phyloP scores from a whole-genome alignment of 2,329 filamentous ascomycete species.

The Phaeosphaeria sp. region DNA sequence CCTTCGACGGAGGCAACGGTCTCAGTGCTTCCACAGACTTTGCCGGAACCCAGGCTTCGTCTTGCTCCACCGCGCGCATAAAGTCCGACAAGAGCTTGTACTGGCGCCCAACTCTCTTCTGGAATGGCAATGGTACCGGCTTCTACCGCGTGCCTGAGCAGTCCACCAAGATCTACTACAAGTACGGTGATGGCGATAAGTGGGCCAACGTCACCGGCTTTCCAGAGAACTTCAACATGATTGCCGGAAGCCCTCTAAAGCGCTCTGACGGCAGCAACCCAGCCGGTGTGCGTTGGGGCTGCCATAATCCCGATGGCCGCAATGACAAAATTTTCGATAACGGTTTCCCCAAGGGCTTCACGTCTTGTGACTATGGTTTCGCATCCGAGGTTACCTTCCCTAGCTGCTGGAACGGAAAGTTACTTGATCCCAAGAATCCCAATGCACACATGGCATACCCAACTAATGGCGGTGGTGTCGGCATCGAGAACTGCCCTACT shows the following conservation, averaged over 20 bases:
- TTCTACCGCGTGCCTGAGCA: slow-evolving; percentile 46
- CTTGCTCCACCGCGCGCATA: slow-evolving; percentile 46
- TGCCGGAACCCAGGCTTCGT: slow-evolving; percentile 33
- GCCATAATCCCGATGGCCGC: slow-evolving; percentile 32
- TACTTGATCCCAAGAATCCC: slow-evolving; percentile 40
- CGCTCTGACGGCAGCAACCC: slow-evolving; percentile 39
- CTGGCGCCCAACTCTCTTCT: slow-evolving; percentile 48
- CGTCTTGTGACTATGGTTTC: slow-evolving; percentile 45
- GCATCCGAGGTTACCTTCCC: slow-evolving; percentile 46
- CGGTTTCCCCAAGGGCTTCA: slow-evolving; percentile 47
- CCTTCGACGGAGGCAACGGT: slow-evolving; percentile 47
- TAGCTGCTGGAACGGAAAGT: slow-evolving; percentile 47
- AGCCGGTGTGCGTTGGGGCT: slow-evolving; percentile 42
- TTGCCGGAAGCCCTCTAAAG: slow-evolving; percentile 41
- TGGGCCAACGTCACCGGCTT: slow-evolving; percentile 47
- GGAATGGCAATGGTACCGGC: slow-evolving; percentile 44
- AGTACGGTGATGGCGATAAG: slow-evolving; percentile 41
- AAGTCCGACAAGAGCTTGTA: slow-evolving; percentile 48
- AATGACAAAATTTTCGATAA: slow-evolving; percentile 32
- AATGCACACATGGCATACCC: slow-evolving; percentile 51
- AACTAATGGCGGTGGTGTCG: slow-evolving; percentile 26
- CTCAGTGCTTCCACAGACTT: slow-evolving; percentile 36
- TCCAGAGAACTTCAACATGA: slow-evolving; percentile 46
- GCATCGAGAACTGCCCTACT: slow-evolving; percentile 42
- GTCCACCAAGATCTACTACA: slow-evolving; percentile 48